Percentiles rank a stretch among this genome's conserved stretches.
These are phyloP conservation scores for Neurospora sp. DNA, from an alignment of 495 filamentous ascomycete genomes.

Conservation along the genomic window DNA sequence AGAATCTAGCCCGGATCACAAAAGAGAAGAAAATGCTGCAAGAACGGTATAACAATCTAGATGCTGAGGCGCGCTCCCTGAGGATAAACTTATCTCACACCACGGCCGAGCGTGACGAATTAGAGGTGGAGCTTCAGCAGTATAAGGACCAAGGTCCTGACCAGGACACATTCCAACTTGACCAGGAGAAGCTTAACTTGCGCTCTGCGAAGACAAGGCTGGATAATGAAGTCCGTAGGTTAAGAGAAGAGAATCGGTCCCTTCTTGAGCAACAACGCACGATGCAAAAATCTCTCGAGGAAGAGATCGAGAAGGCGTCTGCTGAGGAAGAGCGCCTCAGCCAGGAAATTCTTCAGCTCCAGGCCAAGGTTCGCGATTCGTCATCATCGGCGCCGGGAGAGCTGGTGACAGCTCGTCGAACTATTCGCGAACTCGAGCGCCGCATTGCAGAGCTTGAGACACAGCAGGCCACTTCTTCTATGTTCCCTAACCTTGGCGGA, in stretches of 20 bases:
- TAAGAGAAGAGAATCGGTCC: conserved; percentile 45
- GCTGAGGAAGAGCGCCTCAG: conserved; percentile 47
- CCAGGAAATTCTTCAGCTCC: conserved; percentile 47
- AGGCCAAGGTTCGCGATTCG: conserved; percentile 34
- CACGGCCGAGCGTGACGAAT: conserved; percentile 54
- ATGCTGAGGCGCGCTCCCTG: conserved; percentile 50
- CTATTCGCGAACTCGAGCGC: conserved; percentile 48
- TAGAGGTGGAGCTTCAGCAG: conserved; percentile 45
- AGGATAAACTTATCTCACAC: conserved; percentile 40
- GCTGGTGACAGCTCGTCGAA: conserved; percentile 32
- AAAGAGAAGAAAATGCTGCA: conserved; percentile 52
- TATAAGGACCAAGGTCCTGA: conserved; percentile 42
- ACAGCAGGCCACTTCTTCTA: conserved; percentile 30
- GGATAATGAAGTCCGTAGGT: conserved; percentile 47
- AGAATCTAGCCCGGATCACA: conserved; percentile 29
- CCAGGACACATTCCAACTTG: conserved; percentile 43
- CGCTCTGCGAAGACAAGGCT: conserved; percentile 48
- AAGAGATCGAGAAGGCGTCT: conserved; percentile 44
- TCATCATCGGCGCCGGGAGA: conserved; percentile 36
- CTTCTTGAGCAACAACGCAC: conserved; percentile 41
- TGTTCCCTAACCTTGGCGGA: conserved; percentile 45
- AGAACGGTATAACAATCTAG: conserved; percentile 50
- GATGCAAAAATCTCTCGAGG: conserved; percentile 45
- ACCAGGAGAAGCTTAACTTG: conserved; percentile 53
- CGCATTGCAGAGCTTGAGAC: conserved; percentile 48